phyloP scores from a whole-genome alignment of 2,329 filamentous ascomycete species.

The Leptodontidium sp. region DNA sequence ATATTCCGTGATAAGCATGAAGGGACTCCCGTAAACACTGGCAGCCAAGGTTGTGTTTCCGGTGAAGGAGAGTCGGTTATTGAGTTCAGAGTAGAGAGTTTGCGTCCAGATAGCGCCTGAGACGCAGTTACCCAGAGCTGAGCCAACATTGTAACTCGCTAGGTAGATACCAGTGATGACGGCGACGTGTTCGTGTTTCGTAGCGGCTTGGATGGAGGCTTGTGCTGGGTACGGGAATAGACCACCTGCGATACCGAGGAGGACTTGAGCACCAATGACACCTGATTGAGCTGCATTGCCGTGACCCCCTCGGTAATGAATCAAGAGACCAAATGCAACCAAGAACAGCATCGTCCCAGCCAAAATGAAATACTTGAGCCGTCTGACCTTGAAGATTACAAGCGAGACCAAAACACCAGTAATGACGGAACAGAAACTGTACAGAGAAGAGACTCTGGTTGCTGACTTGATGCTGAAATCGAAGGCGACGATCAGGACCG shows the following conservation, averaged over 20 bases:
- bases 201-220: conserved; percentile 58
- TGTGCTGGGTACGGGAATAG: conserved; percentile 61
- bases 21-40: conserved; percentile 46
- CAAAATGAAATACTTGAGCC: conserved; percentile 19
- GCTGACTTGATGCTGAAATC: conserved; percentile 21
- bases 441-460: conserved; percentile 11
- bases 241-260: conserved; percentile 53
- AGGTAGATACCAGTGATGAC: conserved; percentile 71
- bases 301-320: conserved; percentile 14
- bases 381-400: conserved; percentile 17
- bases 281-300: conserved; percentile 10
- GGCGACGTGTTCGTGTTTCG: conserved; percentile 64
- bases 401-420: conserved; percentile 15
- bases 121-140: conserved; percentile 65
- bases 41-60: conserved; percentile 52
- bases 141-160: conserved; percentile 68
- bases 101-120: conserved; percentile 71
- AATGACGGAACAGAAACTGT: conserved; percentile 19
- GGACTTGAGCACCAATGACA: conserved; percentile 17
- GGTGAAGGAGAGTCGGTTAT: conserved; percentile 53
- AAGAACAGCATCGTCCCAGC: conserved; percentile 14
- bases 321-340: conserved; percentile 14
- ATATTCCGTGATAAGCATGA: conserved; percentile 49
- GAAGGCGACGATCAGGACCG: conserved; percentile 13
- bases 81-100: conserved; percentile 60